Base-by-base conservation (phyloP, 805 yeast species). In the Ogataea nitratoaversa region DNA sequence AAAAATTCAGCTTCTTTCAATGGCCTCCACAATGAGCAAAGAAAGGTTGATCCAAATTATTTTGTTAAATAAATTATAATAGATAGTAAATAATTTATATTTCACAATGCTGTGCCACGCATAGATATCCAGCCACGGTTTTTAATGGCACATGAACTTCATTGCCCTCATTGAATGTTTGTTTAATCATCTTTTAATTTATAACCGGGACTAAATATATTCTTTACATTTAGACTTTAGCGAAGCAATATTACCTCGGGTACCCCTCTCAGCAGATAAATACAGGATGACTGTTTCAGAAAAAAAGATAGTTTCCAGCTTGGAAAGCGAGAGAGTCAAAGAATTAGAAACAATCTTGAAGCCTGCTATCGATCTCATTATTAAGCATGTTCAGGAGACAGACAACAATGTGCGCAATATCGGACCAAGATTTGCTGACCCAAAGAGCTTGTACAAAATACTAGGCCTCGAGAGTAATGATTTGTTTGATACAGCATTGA, bases 271-370 rank as follows among this genome's bases (percentile, higher is more conserved):
- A 29, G 16, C 32, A 13, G 32, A 14, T 29, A n/a, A 29, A n/a
- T 3, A 29, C 8, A 17, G 5, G n/a, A 36, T 36, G 39, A 36
- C 39, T 16, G 17, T 36, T 11, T 14, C 29, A 16, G 12, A 31
- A 3, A 14, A 24, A 16, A 27, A 23, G 11, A 12, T 59, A 5
- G 38, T 30, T 28, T 59, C 67, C 36, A 50, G 52, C 34, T 50
- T 80, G 22, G 87, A 82, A 52, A 37, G 54, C 3, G 58, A 75
- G 50, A 62, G 87, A 42, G 79, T 69, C 2, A 48, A 63, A 23
- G 90, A 84, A 51, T 65, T 84, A 14, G 84, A 79, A 43, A 43
- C 57, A 12, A 67, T 83, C 4, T 65, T 84, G 31, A 58, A 68
- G 8, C 66, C 69, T n/a, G 61, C 83, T 23, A 64, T 74, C 33